Evolutionary conservation across 768 basidiomycete genomes (phyloP), one percentile per base, ranked within the genome.

Genomic region (Phlegmacium glaucopus): DNA sequence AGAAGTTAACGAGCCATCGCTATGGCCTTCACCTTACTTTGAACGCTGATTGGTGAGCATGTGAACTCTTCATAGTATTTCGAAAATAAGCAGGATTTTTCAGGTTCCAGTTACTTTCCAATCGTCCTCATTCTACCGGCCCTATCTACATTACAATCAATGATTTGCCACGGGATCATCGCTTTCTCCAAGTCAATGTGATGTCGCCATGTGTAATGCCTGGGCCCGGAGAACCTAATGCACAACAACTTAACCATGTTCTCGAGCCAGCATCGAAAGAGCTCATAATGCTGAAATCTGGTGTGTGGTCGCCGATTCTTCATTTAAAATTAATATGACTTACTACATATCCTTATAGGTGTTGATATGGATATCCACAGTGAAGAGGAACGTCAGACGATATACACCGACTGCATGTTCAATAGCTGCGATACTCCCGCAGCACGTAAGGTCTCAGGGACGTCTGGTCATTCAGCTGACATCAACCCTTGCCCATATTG

Each of bases 401-500:
- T 65, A 11, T 61, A 60, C 44, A 61, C 55, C 26, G 62, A 61
- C 41, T 55, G 43, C 29, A 48, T 58, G n/a, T 62, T 60, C 32
- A 45, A 42, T 9, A 60, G 56, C 40, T 67, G 60, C 43, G 60
- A 67, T 44, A 64, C 55, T 3, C 62, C 61, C 5, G 61, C 52
- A 3, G 58, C 62, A 9, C 50, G 54, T 3, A 66, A 62, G 37
- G 26, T 66, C 34, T 49, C 47, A 27, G 66, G 61, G 10, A 46
- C 52, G 9, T 57, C 61, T 9, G 60, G 62, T 4, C 62, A 66
- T 45, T 48, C 50, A 4, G 47, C 53, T 28, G 50, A 65, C 28
- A 41, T 60, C 25, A 55, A 65, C 46, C 61, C 62, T 4, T 66
- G 63, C 36, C 54, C 54, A 2, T 63, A 55, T 12, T 68, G 64